Conservation (phyloP, 2,329 filamentous ascomycete species). For the Ophiocordyceps camponoti-floridani region DNA sequence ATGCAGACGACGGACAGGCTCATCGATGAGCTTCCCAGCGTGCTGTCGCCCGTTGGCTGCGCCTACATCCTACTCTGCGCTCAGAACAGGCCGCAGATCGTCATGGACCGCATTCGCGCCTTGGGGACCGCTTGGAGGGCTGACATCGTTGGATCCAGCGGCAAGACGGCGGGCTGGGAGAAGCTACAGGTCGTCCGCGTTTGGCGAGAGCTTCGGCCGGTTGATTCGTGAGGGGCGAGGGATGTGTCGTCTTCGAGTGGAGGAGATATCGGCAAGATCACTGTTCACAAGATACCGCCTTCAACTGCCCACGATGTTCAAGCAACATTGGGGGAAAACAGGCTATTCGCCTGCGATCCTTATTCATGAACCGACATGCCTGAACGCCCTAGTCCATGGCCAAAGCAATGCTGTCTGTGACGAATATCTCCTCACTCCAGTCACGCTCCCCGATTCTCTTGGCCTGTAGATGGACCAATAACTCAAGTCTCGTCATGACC, state of each 20-base stretch:
- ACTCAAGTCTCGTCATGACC: neutral
- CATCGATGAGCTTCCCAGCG: conserved; percentile 45
- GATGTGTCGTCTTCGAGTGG: neutral
- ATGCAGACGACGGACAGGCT: conserved; percentile 87
- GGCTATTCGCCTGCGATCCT: neutral
- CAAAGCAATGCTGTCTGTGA: neutral
- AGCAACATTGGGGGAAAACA: neutral
- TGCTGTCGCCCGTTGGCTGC: conserved; percentile 51
- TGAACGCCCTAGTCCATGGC: neutral
- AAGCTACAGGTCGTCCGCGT: conserved; percentile 78
- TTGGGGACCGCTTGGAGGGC: conserved; percentile 48
- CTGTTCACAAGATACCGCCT: neutral
- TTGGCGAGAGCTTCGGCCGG: conserved; percentile 35
- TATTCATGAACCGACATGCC: neutral
- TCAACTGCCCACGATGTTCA: neutral
- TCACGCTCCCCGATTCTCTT: neutral
- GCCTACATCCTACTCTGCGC: conserved; percentile 83
- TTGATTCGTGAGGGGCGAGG: neutral
- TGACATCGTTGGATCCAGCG: conserved; percentile 65
- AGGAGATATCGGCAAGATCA: neutral
- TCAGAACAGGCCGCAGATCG: conserved; percentile 68
- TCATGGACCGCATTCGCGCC: conserved; percentile 40
- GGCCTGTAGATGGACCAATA: neutral
- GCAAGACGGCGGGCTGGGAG: conserved; percentile 85
- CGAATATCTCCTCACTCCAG: neutral